phyloP scores from a whole-genome alignment of 2,329 filamentous ascomycete species.

The Pseudocercospora fuligena region DNA sequence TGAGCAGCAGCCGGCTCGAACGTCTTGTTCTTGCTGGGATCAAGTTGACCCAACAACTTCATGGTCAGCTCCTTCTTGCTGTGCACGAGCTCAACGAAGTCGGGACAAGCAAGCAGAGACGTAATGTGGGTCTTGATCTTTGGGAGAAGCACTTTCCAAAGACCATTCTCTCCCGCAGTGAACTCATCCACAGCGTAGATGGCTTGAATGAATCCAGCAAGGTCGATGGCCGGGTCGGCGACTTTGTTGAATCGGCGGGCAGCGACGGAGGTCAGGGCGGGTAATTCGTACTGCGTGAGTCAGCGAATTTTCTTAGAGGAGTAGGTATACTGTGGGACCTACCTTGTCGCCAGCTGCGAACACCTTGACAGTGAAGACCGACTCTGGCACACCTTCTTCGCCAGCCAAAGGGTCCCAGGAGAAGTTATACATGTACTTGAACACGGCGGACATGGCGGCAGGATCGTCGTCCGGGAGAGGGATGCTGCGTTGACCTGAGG shows the following conservation, averaged over 20 bases:
- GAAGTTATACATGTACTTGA: conserved; percentile 33
- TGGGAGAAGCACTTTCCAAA: conserved; percentile 28
- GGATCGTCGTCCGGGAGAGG: conserved; percentile 27
- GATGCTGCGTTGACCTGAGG: conserved; percentile 15
- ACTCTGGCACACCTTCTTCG: too few relatives aligned
- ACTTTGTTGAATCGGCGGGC: conserved; percentile 9
- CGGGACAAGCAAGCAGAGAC: conserved; percentile 6
- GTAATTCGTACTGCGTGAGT: conserved; percentile 45
- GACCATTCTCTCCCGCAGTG: conserved; percentile 13
- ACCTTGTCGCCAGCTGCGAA: conserved; percentile 48
- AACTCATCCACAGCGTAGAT: conserved; percentile 22
- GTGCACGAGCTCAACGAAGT: conserved; percentile 12
- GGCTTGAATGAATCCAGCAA: conserved; percentile 21
- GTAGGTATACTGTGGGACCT: too few relatives aligned
- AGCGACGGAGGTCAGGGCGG: conserved; percentile 33
- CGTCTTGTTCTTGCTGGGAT: conserved; percentile 2
- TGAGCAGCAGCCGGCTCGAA: background rate
- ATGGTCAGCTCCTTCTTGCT: background rate
- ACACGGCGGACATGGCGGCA: conserved; percentile 21
- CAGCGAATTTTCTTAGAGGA: too few relatives aligned
- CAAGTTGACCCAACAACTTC: conserved; percentile 13
- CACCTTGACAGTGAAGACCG: conserved; percentile 39
- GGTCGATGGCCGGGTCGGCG: conserved; percentile 11
- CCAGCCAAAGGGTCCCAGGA: conserved; percentile 27
- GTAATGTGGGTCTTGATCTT: conserved; percentile 21